phyloP scores from a whole-genome alignment of 1,284 basidiomycete species.

The Rhodotorula sp. region DNA sequence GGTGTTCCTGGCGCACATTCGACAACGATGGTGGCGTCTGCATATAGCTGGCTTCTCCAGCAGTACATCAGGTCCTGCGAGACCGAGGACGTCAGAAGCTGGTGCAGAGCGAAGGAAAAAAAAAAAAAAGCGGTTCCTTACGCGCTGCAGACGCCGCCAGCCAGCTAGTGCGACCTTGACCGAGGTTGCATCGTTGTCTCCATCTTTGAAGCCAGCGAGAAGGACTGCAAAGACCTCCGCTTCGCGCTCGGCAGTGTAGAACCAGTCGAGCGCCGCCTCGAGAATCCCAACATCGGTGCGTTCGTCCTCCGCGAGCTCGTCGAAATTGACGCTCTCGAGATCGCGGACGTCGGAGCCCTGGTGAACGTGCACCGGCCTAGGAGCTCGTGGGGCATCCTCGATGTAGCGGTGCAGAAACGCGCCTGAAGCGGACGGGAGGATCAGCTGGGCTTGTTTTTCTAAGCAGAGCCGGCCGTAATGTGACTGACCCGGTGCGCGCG shows the following conservation, averaged over 20 bases:
- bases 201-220: constrained; percentile 65
- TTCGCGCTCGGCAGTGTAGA: constrained; percentile 77
- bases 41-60: constrained; percentile 91
- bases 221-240: constrained; percentile 86
- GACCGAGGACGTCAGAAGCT: constrained; percentile 26
- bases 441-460: not conserved
- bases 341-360: no score
- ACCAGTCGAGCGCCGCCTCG: constrained; percentile 71
- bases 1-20: constrained; percentile 66
- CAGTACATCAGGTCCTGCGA: constrained; percentile 87
- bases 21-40: constrained; percentile 77
- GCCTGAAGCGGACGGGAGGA: constrained; percentile 9
- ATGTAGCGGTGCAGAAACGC: constrained; percentile 40
- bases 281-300: constrained; percentile 39
- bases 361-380: not conserved
- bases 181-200: constrained; percentile 42
- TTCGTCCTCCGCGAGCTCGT: no score
- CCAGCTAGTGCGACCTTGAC: constrained; percentile 6
- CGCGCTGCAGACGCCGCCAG: constrained; percentile 23
- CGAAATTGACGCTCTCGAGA: no score
- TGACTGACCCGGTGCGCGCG: constrained; percentile 62
- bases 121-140: constrained; percentile 1
- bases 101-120: no score
- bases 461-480: no score
- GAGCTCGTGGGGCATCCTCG: not conserved